Conservation (phyloP, 306 rosid species). For the Leucaena leucocephala region DNA sequence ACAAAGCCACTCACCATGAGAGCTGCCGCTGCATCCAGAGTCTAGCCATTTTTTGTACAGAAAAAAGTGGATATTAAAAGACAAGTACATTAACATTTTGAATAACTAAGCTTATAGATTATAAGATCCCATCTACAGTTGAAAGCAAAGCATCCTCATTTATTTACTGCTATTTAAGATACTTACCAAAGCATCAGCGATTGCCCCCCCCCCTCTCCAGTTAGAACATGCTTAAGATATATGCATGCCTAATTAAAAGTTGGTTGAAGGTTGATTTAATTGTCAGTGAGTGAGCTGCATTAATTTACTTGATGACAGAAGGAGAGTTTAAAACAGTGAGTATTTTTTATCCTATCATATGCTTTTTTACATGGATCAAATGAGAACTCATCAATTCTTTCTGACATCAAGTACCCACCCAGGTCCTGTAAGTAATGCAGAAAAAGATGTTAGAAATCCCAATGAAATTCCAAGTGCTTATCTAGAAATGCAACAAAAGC, state of each 20-base stretch:
- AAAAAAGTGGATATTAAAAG: constrained; percentile 16
- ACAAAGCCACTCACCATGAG: constrained; percentile 70
- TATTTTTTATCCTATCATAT: constrained; percentile 23
- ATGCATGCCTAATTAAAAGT: constrained; percentile 24
- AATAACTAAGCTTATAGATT: neutral
- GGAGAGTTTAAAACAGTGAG: constrained; percentile 21
- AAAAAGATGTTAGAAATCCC: constrained; percentile 17
- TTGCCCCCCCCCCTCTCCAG: constrained; percentile 67
- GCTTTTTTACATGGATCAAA: constrained; percentile 81
- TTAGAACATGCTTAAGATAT: constrained; percentile 9
- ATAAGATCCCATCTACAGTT: constrained; percentile 10
- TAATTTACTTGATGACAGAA: constrained; percentile 10
- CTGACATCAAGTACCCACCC: constrained; percentile 82
- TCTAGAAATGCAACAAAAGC: neutral
- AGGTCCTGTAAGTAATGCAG: constrained; percentile 62
- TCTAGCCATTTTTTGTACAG: constrained; percentile 45
- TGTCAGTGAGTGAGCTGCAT: constrained; percentile 27
- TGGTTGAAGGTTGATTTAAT: constrained; percentile 14
- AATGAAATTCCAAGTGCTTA: neutral
- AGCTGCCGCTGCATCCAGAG: constrained; percentile 89
- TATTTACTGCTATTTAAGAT: neutral
- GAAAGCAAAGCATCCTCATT: neutral
- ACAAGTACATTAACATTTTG: neutral
- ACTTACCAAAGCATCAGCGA: constrained; percentile 92
- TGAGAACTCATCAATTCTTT: constrained; percentile 72